Evolutionary conservation across 2,329 filamentous ascomycete species (phyloP), one percentile per base, ranked within the genome.

Genomic region (Trichoderma simmonsii): DNA sequence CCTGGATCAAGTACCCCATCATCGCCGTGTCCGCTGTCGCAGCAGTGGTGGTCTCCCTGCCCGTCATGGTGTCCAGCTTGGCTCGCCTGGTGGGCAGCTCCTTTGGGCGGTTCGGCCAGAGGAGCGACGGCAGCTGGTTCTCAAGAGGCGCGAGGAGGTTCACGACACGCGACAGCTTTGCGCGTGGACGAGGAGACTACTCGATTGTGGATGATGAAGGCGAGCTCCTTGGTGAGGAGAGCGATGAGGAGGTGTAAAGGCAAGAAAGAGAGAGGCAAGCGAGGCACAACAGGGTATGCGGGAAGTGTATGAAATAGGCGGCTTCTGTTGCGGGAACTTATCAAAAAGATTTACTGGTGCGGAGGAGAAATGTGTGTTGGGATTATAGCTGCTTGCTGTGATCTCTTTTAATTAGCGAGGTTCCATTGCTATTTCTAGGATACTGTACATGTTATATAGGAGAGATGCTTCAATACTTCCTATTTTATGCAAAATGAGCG

Each of bases 161-260:
- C 80, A 96, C 94, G 18, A 97, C 93, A 64, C 86, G 97, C 72
- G 93, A 93, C 78, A 95, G 93, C 73, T 99, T 99, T 82, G 92
- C 94, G 6, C 89, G 94, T 71, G 92, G 93, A 1, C 88, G 93
- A 71, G 91, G 92, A n/a, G 93, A 97, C 81, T 98, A 98, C 81
- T 89, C 91, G 18, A 88, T 92, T 77, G 94, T 97, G 66, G 94
- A 97, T 77, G 93, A 98, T 79, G 96, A 98, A 80, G 95, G 95
- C 63, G 95, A 98, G 84, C 84, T 99, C 76, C 83, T 99, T 43
- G 96, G 96, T 1, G 95, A 98, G 76, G 95, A 97, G 73, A 94
- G 94, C 76, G 95, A 98, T 75, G 94, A 98, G 78, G 95, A 98
- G 73, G 92, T 91, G 51, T 84, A 39, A 14, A 51, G 11, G 24